phyloP scores from a whole-genome alignment of 2,329 filamentous ascomycete species.

The Arachnomyces sp. region DNA sequence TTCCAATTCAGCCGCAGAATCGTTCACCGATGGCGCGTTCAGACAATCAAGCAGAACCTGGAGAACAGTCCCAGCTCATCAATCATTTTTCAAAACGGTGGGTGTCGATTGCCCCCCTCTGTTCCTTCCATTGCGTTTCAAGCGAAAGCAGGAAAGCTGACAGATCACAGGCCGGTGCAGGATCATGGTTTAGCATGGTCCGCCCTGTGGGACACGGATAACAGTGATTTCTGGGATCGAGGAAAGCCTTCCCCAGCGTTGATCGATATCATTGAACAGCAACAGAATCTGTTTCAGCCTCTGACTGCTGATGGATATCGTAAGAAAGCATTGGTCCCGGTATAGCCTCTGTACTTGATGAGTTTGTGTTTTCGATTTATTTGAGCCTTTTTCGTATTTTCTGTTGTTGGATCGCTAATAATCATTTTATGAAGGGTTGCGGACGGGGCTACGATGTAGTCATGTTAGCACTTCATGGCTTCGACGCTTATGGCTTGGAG shows the following conservation, averaged over 20 bases:
- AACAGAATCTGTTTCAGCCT: conserved; percentile 13
- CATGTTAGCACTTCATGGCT: conserved; percentile 25
- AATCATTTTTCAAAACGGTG: too few relatives aligned
- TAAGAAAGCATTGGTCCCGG: conserved; percentile 24
- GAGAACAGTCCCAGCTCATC: too few relatives aligned
- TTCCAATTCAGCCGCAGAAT: too few relatives aligned
- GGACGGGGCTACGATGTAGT: conserved; percentile 27
- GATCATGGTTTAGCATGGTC: conserved; percentile 13
- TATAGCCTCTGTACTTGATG: conserved; percentile 8
- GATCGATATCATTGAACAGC: conserved; percentile 21
- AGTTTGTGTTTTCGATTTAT: background rate
- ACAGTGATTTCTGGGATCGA: conserved; percentile 24
- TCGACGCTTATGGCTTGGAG: conserved; percentile 23
- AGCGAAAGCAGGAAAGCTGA: too few relatives aligned
- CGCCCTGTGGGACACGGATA: conserved; percentile 18
- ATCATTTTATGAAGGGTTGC: conserved; percentile 19
- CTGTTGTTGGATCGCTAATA: background rate
- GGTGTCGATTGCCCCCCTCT: too few relatives aligned
- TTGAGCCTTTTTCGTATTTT: background rate
- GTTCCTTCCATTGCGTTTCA: too few relatives aligned
- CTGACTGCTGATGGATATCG: conserved; percentile 12
- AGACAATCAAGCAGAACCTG: too few relatives aligned
- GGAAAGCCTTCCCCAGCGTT: conserved; percentile 23
- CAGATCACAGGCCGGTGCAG: too few relatives aligned
- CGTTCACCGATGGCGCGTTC: too few relatives aligned